Evolutionary conservation across 140 eudicot species (phyloP).

Genomic region (Stevia rebaudiana): DNA sequence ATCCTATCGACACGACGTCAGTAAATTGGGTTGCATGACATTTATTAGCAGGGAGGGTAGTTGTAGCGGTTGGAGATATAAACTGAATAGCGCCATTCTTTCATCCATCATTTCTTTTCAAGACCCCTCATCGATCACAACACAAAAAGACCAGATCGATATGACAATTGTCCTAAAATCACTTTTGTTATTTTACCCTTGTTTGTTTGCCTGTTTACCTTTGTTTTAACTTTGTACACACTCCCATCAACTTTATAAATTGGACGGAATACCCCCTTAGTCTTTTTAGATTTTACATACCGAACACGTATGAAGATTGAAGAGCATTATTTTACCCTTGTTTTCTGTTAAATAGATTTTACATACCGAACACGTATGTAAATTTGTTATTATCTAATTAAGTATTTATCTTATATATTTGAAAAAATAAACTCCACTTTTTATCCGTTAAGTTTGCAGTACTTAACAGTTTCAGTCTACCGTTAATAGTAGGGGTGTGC

Average conservation of each 20-base stretch:
- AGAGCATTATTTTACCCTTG: no score
- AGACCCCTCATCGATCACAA: slow-evolving; percentile 14
- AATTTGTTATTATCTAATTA: no score
- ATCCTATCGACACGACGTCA: neutral
- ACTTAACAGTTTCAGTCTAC: no score
- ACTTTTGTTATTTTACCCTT: slow-evolving; percentile 18
- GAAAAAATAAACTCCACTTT: no score
- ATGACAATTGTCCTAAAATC: slow-evolving; percentile 17
- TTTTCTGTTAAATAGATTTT: neutral
- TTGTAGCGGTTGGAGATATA: slow-evolving; percentile 26
- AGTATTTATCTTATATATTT: no score
- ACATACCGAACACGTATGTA: no score
- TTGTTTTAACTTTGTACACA: slow-evolving; percentile 1
- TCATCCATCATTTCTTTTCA: slow-evolving; percentile 25
- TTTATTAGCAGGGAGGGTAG: slow-evolving; percentile 21
- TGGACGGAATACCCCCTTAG: neutral
- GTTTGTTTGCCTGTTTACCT: no score
- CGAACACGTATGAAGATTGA: neutral
- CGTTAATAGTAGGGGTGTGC: no score
- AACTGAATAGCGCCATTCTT: slow-evolving; percentile 17
- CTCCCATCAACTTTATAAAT: slow-evolving; percentile 1
- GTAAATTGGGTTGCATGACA: slow-evolving; percentile 2
- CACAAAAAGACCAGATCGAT: slow-evolving; percentile 24
- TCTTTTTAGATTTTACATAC: neutral
- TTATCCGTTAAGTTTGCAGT: no score